phyloP scores from a whole-genome alignment of 2,329 filamentous ascomycete species.

The Ascochyta clinopodiicola region DNA sequence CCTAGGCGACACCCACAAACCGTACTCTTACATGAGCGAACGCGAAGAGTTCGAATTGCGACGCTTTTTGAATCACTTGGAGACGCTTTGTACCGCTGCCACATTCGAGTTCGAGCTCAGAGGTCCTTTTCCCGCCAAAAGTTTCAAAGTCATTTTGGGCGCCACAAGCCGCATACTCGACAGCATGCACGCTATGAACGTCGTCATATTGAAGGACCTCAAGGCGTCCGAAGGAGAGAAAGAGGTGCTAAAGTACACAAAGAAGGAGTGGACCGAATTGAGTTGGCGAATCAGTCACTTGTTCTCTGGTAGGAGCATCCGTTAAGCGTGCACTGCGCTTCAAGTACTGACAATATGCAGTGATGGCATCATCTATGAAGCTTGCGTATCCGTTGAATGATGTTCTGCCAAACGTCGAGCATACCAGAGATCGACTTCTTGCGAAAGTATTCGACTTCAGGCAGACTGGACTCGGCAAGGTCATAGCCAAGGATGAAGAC shows the following conservation, averaged over 20 bases:
- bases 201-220: constrained; percentile 83
- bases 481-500: constrained; percentile 72
- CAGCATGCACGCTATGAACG: constrained; percentile 94
- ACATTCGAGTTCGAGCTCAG: constrained; percentile 87
- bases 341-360: constrained; percentile 47
- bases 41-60: constrained; percentile 87
- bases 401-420: constrained; percentile 81
- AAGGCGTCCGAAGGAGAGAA: constrained; percentile 80
- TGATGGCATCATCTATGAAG: constrained; percentile 91
- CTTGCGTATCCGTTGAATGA: constrained; percentile 93
- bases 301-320: constrained; percentile 60
- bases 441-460: constrained; percentile 89
- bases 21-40: constrained; percentile 79
- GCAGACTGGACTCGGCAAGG: constrained; percentile 64
- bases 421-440: constrained; percentile 80
- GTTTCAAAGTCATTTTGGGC: constrained; percentile 76
- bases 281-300: constrained; percentile 92
- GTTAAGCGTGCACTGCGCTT: background rate
- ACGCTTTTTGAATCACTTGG: constrained; percentile 75
- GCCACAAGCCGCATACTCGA: constrained; percentile 87
- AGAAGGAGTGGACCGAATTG: constrained; percentile 77
- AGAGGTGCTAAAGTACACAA: constrained; percentile 79
- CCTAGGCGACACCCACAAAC: constrained; percentile 27
- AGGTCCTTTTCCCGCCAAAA: constrained; percentile 80
- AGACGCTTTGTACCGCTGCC: constrained; percentile 74